A percentile compares a stretch with the other conserved stretches of the same genome.
phyloP scores from a whole-genome alignment of 2,329 filamentous ascomycete species.

The Orbilia quercus region DNA sequence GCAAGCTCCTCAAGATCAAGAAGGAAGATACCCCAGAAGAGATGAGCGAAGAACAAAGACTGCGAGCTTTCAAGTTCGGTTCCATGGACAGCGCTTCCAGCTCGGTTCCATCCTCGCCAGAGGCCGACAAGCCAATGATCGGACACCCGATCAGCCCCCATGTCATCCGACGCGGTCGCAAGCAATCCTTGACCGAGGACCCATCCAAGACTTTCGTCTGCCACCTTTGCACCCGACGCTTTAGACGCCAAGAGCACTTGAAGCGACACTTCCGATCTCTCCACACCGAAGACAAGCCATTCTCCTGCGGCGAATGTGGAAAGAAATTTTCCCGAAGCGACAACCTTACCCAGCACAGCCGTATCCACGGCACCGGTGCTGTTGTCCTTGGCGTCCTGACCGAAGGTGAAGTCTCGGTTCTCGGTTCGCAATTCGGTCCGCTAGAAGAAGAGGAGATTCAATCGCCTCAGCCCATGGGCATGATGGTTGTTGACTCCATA shows the following conservation, averaged over 20 bases:
- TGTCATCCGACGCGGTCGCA: slow-evolving; percentile 90
- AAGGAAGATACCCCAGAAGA: slow-evolving; percentile 32
- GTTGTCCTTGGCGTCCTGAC: slow-evolving; percentile 86
- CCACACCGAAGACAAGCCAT: slow-evolving; percentile 98
- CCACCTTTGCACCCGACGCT: slow-evolving; percentile 93
- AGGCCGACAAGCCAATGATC: slow-evolving; percentile 33
- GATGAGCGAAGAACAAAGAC: slow-evolving; percentile 52
- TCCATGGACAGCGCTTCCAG: slow-evolving; percentile 37
- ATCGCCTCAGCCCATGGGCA: slow-evolving; percentile 70
- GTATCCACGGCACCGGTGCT: slow-evolving; percentile 89
- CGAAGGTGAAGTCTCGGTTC: slow-evolving; percentile 72
- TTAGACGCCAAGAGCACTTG: slow-evolving; percentile 96
- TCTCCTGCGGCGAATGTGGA: slow-evolving; percentile 95
- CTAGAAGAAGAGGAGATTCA: slow-evolving; percentile 67
- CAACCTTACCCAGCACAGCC: slow-evolving; percentile 94
- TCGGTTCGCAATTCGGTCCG: slow-evolving; percentile 58
- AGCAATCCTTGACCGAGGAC: slow-evolving; percentile 97
- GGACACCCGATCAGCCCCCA: slow-evolving; percentile 63
- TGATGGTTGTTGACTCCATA: slow-evolving; percentile 83
- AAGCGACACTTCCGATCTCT: slow-evolving; percentile 99
- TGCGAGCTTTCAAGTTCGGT: slow-evolving; percentile 53
- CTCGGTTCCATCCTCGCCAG: slow-evolving; percentile 38
- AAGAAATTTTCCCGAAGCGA: slow-evolving; percentile 99
- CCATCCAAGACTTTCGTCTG: slow-evolving; percentile 98
- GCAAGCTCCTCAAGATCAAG: slow-evolving; percentile 39